Conservation (phyloP, 2,329 filamentous ascomycete species). For the Pseudogymnoascus pannorum region DNA sequence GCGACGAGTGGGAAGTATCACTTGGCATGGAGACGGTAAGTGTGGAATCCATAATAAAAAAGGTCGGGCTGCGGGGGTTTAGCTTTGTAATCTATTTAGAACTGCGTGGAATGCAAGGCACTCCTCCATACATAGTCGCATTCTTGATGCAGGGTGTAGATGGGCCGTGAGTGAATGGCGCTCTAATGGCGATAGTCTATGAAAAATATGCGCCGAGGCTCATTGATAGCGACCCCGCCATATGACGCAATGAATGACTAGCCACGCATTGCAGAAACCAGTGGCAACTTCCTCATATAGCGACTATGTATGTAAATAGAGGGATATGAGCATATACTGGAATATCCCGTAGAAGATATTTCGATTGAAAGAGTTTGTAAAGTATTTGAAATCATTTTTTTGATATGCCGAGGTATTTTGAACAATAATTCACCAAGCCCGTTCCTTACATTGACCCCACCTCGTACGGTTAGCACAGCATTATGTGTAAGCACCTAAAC, state of each 20-base stretch:
- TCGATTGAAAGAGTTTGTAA: not conserved
- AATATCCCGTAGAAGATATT: not conserved
- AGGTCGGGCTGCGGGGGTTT: not conserved
- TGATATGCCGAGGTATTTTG: not conserved
- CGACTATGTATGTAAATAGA: not conserved
- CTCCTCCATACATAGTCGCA: not conserved
- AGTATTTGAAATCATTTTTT: not conserved
- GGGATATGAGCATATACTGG: not conserved
- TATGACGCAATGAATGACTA: constrained; percentile 5
- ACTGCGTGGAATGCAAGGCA: not conserved
- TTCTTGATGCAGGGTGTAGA: not conserved
- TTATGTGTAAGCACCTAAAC: not conserved
- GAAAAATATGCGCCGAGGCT: not conserved
- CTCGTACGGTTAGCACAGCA: not conserved
- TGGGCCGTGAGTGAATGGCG: not conserved
- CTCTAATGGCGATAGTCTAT: not conserved
- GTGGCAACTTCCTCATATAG: not conserved
- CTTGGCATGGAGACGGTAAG: not conserved
- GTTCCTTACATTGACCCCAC: not conserved
- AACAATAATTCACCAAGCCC: not conserved
- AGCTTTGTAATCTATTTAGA: not conserved
- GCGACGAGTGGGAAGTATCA: not conserved
- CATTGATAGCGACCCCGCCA: not conserved
- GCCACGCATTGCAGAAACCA: not conserved
- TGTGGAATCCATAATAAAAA: not conserved